Conservation (phyloP, 495 filamentous ascomycete genomes). For the Copromyces sp. region DNA sequence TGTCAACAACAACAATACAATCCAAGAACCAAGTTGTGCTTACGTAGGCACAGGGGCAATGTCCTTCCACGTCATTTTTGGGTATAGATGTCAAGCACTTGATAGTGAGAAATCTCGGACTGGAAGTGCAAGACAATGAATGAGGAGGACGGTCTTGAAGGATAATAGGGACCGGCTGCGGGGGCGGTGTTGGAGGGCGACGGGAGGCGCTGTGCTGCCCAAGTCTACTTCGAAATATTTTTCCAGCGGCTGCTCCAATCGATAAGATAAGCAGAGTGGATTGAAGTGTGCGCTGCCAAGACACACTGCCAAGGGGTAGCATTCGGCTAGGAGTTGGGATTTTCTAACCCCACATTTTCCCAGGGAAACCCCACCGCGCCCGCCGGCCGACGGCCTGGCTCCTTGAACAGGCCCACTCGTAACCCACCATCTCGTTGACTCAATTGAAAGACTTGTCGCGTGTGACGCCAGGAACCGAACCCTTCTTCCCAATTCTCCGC, state of each 20-base stretch:
- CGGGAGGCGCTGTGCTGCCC: not conserved
- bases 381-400: not conserved
- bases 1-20: not conserved
- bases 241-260: slow-evolving; percentile 13
- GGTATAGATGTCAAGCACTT: not conserved
- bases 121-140: not conserved
- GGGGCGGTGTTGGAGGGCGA: not conserved
- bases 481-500: not conserved
- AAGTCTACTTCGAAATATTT: slow-evolving; percentile 20
- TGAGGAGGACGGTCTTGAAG: not conserved
- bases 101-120: slow-evolving; percentile 7
- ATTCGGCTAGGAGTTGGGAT: not conserved
- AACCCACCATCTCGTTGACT: not conserved
- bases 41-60: slow-evolving; percentile 87
- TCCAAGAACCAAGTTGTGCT: slow-evolving; percentile 11
- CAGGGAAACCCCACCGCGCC: not conserved
- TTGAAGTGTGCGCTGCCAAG: not conserved
- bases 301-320: not conserved
- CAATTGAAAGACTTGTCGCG: not conserved
- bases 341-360: not conserved
- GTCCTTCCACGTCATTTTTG: slow-evolving; percentile 44
- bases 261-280: slow-evolving; percentile 21
- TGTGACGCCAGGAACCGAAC: not conserved
- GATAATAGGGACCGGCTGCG: not conserved
- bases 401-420: not conserved